These are phyloP conservation scores for Letharia lupina DNA, from an alignment of 495 filamentous ascomycete species.

Conservation along the genomic window DNA sequence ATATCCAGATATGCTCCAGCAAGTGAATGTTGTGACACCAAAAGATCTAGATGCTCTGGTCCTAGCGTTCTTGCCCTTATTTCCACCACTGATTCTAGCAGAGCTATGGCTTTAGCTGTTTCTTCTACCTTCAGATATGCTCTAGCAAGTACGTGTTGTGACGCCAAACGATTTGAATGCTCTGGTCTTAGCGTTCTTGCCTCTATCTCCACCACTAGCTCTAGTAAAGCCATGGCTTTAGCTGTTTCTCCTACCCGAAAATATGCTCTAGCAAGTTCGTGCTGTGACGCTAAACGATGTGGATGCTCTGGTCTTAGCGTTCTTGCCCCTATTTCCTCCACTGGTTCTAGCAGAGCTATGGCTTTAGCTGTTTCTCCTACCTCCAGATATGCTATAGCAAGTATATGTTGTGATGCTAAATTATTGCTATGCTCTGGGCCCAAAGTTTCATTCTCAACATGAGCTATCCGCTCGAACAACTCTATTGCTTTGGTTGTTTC, in stretches of 20 bases:
- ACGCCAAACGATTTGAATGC: background rate
- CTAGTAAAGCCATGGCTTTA: background rate
- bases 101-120: background rate
- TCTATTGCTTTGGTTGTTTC: too few relatives aligned
- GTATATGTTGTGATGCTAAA: background rate
- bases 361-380: too few relatives aligned
- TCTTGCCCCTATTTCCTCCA: too few relatives aligned
- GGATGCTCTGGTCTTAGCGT: too few relatives aligned
- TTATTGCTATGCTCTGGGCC: too few relatives aligned
- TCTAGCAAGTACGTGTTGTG: background rate
- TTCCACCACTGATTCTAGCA: background rate
- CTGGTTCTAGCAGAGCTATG: too few relatives aligned
- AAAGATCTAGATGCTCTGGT: background rate
- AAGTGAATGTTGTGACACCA: background rate
- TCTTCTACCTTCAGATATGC: background rate
- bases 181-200: background rate
- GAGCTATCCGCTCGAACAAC: too few relatives aligned
- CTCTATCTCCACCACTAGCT: background rate
- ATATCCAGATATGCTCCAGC: background rate
- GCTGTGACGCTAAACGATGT: too few relatives aligned
- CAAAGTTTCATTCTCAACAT: too few relatives aligned
- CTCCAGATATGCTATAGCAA: background rate
- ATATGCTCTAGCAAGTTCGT: background rate
- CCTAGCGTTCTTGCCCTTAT: background rate
- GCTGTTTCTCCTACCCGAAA: background rate